These are phyloP conservation scores for Amanita exitialis DNA, from an alignment of 768 basidiomycete genomes.

Conservation along the genomic window DNA sequence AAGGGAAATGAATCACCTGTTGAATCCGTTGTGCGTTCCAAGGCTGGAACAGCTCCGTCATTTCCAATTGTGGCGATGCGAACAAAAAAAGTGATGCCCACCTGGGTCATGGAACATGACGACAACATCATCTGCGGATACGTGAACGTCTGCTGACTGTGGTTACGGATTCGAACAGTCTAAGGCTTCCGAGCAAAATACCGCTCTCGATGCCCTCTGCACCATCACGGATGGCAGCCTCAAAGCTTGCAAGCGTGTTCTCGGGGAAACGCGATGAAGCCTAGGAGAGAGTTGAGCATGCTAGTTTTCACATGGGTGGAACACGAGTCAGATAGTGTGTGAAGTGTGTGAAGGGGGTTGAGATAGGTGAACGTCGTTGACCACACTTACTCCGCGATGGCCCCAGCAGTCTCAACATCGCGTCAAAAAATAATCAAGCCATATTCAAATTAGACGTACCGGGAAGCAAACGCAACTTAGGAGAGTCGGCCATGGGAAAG, in stretches of 20 bases:
- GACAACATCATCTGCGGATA: constrained; percentile 78
- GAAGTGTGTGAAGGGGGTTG: not conserved
- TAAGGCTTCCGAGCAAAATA: constrained; percentile 41
- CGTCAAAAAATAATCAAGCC: not conserved
- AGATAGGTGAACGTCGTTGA: not conserved
- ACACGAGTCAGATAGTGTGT: not conserved
- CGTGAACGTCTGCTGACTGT: constrained; percentile 79
- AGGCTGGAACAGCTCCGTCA: constrained; percentile 24
- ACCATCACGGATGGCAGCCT: constrained; percentile 90
- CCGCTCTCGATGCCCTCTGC: constrained; percentile 97
- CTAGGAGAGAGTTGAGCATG: constrained; percentile 24
- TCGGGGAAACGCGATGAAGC: constrained; percentile 84
- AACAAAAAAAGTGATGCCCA: constrained; percentile 21
- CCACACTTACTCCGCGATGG: constrained; percentile 34
- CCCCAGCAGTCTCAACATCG: constrained; percentile 55
- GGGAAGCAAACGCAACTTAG: not conserved
- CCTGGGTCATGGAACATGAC: constrained; percentile 96
- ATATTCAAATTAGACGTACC: not conserved
- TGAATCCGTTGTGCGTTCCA: constrained; percentile 78
- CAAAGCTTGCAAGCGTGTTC: constrained; percentile 93
- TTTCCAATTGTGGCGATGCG: not conserved
- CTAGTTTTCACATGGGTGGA: not conserved
- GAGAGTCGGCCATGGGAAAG: not conserved
- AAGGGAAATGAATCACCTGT: constrained; percentile 31
- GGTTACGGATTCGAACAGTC: constrained; percentile 35